A percentile compares a stretch with the other conserved stretches of the same genome.
Conservation (phyloP, 331 rosid species). For the Saraca asoca region DNA sequence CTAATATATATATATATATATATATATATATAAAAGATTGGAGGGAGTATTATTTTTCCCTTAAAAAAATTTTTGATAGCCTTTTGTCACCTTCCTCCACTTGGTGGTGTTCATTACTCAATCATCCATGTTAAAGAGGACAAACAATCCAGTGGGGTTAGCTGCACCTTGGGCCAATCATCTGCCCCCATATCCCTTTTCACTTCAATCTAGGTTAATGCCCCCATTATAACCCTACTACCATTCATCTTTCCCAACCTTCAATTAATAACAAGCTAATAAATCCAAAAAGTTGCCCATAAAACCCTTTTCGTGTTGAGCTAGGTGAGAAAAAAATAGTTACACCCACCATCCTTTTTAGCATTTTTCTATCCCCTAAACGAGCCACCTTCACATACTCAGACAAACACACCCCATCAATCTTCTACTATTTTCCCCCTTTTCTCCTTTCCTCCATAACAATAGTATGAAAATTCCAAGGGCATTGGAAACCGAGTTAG, state of each 20-base stretch:
- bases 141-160: slow-evolving; percentile 44
- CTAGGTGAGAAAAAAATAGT: slow-evolving; percentile 44
- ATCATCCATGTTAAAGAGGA: slow-evolving; percentile 36
- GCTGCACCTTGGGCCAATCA: slow-evolving; percentile 54
- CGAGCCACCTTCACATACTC: slow-evolving; percentile 50
- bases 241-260: slow-evolving; percentile 40
- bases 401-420: slow-evolving; percentile 54
- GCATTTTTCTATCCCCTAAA: slow-evolving; percentile 36
- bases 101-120: slow-evolving; percentile 41
- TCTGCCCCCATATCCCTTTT: slow-evolving; percentile 41
- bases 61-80: too few relatives aligned
- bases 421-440: slow-evolving; percentile 3
- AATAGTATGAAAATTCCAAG: slow-evolving; percentile 73
- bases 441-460: slow-evolving; percentile 37
- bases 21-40: too few relatives aligned
- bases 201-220: slow-evolving; percentile 58
- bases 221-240: slow-evolving; percentile 51
- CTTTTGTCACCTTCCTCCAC: background rate
- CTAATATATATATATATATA: too few relatives aligned
- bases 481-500: slow-evolving; percentile 94
- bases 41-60: too few relatives aligned
- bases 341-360: slow-evolving; percentile 16
- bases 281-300: slow-evolving; percentile 71
- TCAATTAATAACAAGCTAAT: slow-evolving; percentile 74
- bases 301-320: slow-evolving; percentile 46